Percentiles rank a stretch among this genome's conserved stretches.
Evolutionary conservation across 2,329 filamentous ascomycete genomes (phyloP).

Genomic region (Ascocoryne sarcoides): DNA sequence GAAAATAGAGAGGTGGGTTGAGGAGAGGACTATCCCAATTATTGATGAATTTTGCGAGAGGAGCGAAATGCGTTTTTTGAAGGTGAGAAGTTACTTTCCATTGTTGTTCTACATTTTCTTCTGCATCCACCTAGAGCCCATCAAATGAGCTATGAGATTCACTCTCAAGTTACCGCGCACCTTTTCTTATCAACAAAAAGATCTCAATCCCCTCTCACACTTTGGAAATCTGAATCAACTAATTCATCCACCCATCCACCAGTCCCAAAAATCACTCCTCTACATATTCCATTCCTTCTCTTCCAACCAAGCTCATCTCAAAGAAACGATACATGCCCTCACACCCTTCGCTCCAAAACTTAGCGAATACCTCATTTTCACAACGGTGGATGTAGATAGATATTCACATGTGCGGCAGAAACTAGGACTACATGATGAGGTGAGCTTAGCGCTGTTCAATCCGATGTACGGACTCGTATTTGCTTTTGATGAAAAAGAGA

Average conservation of each 20-base stretch:
- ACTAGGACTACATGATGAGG: conserved; percentile 16
- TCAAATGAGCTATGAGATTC: no score
- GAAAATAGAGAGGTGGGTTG: not conserved
- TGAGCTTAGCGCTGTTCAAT: conserved; percentile 37
- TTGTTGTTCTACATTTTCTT: no score
- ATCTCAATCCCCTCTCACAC: not conserved
- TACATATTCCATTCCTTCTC: not conserved
- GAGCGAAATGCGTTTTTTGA: no score
- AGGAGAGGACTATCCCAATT: not conserved
- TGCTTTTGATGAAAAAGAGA: conserved; percentile 28
- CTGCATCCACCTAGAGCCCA: no score
- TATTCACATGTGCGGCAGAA: conserved; percentile 36
- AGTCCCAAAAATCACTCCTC: not conserved
- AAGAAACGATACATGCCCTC: no score
- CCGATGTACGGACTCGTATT: conserved; percentile 37
- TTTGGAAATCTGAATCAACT: not conserved
- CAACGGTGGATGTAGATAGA: conserved; percentile 37
- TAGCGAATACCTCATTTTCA: conserved; percentile 39
- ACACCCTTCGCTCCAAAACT: not conserved
- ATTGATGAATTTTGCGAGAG: not conserved
- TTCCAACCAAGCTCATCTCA: not conserved
- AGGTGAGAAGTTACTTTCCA: no score
- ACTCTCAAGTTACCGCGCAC: no score
- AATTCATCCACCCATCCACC: not conserved
- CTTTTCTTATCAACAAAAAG: no score